Conservation (phyloP, 2,329 filamentous ascomycete genomes). For the Seiridium unicorne region DNA sequence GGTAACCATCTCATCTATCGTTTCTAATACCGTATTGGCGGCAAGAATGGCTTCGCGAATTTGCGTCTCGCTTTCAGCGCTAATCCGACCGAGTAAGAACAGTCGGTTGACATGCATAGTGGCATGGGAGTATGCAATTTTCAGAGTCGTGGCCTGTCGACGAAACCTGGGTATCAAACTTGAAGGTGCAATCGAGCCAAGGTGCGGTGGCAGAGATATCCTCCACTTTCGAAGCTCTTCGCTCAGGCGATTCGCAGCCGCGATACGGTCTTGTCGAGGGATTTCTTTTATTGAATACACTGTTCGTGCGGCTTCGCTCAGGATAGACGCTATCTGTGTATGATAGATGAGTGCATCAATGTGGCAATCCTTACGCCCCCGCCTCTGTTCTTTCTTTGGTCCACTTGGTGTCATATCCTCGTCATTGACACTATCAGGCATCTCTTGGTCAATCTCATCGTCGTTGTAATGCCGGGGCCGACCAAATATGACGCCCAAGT, state of each 20-base stretch:
- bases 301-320: not conserved
- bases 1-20: conserved; percentile 38
- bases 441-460: conserved; percentile 61
- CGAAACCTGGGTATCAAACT: conserved; percentile 44
- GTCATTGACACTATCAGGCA: conserved; percentile 56
- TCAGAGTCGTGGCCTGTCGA: conserved; percentile 50
- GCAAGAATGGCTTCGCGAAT: conserved; percentile 21
- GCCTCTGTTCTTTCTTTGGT: conserved; percentile 21
- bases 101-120: conserved; percentile 55
- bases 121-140: conserved; percentile 53
- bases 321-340: conserved; percentile 19
- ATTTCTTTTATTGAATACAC: conserved; percentile 37
- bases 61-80: conserved; percentile 20
- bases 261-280: conserved; percentile 33
- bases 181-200: conserved; percentile 40
- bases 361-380: conserved; percentile 40
- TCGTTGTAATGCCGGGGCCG: conserved; percentile 60
- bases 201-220: conserved; percentile 37
- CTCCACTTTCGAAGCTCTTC: conserved; percentile 38
- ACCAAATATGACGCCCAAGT: conserved; percentile 62
- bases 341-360: conserved; percentile 48
- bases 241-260: conserved; percentile 35
- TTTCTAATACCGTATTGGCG: conserved; percentile 42
- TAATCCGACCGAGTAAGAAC: conserved; percentile 41
- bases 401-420: conserved; percentile 50